A percentile compares a stretch with the other conserved stretches of the same genome.
These are phyloP conservation scores for Gleditsia sinensis DNA, from an alignment of 306 rosid genomes.

Conservation along the genomic window DNA sequence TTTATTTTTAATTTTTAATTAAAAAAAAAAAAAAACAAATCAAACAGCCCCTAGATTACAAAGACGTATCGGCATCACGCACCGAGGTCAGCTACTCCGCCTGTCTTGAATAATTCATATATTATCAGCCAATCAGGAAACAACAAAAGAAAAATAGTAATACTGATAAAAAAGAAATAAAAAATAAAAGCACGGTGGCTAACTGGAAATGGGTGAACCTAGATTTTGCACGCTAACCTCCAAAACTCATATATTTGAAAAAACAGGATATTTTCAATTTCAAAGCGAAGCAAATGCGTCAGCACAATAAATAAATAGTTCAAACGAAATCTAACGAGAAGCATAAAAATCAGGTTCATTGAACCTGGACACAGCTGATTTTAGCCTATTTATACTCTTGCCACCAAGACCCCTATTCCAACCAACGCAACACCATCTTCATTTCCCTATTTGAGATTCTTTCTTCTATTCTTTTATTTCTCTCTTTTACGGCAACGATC, in stretches of 20 bases:
- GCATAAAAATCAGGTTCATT: slow-evolving; percentile 31
- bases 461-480: background rate
- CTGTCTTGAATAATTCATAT: no score
- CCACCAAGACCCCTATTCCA: background rate
- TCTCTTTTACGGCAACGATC: background rate
- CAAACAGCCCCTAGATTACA: no score
- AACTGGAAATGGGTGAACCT: background rate
- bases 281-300: background rate
- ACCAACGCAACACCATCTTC: no score
- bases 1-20: no score
- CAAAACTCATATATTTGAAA: no score
- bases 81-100: no score
- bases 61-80: no score
- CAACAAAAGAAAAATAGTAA: no score
- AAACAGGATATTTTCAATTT: background rate
- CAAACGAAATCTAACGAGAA: background rate
- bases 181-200: background rate
- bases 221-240: no score
- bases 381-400: slow-evolving; percentile 28
- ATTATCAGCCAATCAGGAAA: no score
- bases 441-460: background rate
- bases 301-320: background rate
- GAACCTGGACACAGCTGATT: slow-evolving; percentile 45
- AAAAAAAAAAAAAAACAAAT: no score
- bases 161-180: no score